These are phyloP conservation scores for Eimeria sp. DNA, from an alignment of 169 alveolate species.

Conservation along the genomic window DNA sequence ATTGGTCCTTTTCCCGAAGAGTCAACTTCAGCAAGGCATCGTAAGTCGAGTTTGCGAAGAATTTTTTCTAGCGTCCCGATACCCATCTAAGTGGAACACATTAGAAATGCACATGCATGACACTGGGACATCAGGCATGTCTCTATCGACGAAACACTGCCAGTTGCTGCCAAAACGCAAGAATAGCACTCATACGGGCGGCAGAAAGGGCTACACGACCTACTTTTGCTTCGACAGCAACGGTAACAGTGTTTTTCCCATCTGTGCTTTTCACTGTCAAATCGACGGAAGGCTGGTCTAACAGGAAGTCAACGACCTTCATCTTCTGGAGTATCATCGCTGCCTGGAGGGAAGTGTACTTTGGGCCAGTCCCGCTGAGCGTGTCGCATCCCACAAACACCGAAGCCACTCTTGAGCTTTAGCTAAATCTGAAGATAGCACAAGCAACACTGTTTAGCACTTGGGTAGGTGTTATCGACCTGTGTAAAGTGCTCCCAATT, in stretches of 20 bases:
- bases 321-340: constrained; percentile 81
- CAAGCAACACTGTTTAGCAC: neutral
- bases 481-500: neutral
- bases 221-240: constrained; percentile 75
- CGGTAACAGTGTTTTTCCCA: constrained; percentile 45
- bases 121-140: neutral
- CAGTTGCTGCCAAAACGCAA: neutral
- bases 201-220: neutral
- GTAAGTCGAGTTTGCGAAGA: constrained; percentile 58
- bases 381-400: constrained; percentile 41
- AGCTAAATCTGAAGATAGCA: neutral
- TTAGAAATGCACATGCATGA: neutral
- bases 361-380: constrained; percentile 81
- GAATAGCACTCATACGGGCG: neutral
- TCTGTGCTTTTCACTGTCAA: constrained; percentile 78
- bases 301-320: constrained; percentile 78
- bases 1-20: constrained; percentile 75
- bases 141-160: neutral
- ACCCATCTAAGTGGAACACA: constrained; percentile 4
- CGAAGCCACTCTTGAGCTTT: neutral
- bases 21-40: constrained; percentile 56
- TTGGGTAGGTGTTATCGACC: neutral
- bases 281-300: constrained; percentile 79
- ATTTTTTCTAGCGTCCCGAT: constrained; percentile 52
- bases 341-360: constrained; percentile 82